Conservation (phyloP, 2,329 filamentous ascomycete species). For the Aspergillus calidoustus region DNA sequence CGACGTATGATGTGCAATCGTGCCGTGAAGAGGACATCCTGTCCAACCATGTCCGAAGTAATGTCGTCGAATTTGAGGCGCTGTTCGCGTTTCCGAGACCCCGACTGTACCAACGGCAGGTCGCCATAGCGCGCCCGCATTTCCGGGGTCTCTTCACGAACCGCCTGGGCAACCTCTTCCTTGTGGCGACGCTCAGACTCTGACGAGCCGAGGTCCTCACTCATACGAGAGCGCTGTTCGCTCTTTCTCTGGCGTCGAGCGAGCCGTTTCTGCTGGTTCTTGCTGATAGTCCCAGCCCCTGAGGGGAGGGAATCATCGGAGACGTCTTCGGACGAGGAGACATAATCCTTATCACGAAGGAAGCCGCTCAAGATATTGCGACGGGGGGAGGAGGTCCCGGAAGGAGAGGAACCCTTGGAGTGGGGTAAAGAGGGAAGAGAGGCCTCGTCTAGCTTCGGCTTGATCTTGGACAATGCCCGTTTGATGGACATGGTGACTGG, state of each 20-base stretch:
- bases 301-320: constrained; percentile 43
- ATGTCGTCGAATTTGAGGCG: constrained; percentile 58
- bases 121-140: constrained; percentile 64
- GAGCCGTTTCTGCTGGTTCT: constrained; percentile 51
- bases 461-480: constrained; percentile 48
- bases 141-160: constrained; percentile 60
- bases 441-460: constrained; percentile 33
- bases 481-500: constrained; percentile 53
- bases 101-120: constrained; percentile 62
- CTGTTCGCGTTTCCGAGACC: constrained; percentile 53
- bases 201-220: constrained; percentile 48
- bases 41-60: constrained; percentile 57
- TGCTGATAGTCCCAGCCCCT: constrained; percentile 40
- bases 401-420: constrained; percentile 14
- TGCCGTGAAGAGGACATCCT: constrained; percentile 69
- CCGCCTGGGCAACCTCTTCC: constrained; percentile 52
- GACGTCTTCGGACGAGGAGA: constrained; percentile 49
- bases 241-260: constrained; percentile 46
- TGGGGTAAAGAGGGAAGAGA: constrained; percentile 26
- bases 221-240: constrained; percentile 45
- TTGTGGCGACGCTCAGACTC: constrained; percentile 44
- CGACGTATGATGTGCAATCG: constrained; percentile 79
- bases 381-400: constrained; percentile 37
- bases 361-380: constrained; percentile 48
- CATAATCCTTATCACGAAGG: constrained; percentile 46